Evolutionary conservation across 129 eudicot species (phyloP), one percentile per base, ranked within the genome.

Genomic region (Calendula officinalis): DNA sequence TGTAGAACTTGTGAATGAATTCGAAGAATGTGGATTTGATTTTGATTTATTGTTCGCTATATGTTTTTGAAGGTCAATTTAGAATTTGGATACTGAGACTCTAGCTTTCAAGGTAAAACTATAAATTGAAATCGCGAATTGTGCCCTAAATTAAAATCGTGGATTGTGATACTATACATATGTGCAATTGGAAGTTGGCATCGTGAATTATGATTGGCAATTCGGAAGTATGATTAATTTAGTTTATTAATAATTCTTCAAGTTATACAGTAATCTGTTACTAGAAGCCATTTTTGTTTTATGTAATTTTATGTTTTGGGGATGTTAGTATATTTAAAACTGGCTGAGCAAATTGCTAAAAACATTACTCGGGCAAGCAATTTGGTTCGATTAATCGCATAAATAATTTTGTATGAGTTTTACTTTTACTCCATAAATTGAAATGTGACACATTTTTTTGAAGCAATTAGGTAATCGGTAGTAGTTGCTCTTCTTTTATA

Each of bases 1-100:
- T 34, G 36, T 11, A 14, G 49, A 37, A 48, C 8, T 47, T 34
- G 36, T 11, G 33, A 65, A 37, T 65, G 60, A 48, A 49, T 39
- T 37, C 35, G 70, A 38, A 50, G 60, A 50, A 49, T 36, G 39
- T 39, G 16, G 17, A 11, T 60, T 65, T 65, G 70, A 36, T 37
- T 40, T n/a, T 30, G 41, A n/a, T 41, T 64, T 52, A 36, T 14
- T 46, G 45, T 64, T 64, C 13, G 33, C 47, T 45, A 5, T 45
- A 37, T 7, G 30, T 53, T 67, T 15, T 67, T 1, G 1, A 30
- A 40, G 62, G 30, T 53, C 54, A 41, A 40, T 11, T 40, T 10
- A 7, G 58, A 38, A 36, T 7, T 50, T 50, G 0, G n/a, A 11
- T 65, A 48, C 50, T 40, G 41, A 52, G 39, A 27, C 14, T 39